Conservation (phyloP, 2,329 filamentous ascomycete species). For the Cadophora malorum region DNA sequence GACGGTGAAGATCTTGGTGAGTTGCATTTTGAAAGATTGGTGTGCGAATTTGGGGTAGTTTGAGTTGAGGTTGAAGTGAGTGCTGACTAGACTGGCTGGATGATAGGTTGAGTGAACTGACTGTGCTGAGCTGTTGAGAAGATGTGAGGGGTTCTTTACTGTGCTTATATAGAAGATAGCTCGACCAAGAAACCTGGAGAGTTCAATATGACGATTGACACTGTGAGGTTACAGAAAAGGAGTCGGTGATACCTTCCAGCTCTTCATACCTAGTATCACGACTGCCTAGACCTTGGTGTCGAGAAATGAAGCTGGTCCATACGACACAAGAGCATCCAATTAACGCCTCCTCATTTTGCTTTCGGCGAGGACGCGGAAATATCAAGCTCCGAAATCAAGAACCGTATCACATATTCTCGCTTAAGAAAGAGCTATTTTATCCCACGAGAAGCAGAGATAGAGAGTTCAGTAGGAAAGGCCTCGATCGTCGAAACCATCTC, state of each 20-base stretch:
- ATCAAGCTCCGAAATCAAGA: slow-evolving; percentile 7
- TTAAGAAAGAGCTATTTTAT: slow-evolving; percentile 8
- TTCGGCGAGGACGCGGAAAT: slow-evolving; percentile 8
- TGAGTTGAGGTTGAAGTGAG: slow-evolving; percentile 12
- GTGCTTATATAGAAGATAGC: slow-evolving; percentile 20
- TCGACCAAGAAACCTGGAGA: not conserved
- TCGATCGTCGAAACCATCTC: not conserved
- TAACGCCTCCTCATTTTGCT: slow-evolving; percentile 1
- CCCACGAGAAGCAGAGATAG: slow-evolving; percentile 2
- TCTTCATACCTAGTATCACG: slow-evolving; percentile 8
- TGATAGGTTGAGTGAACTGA: slow-evolving; percentile 2
- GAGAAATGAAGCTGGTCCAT: not conserved
- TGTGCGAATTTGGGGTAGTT: not conserved
- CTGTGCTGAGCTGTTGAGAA: slow-evolving; percentile 20
- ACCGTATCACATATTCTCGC: slow-evolving; percentile 11
- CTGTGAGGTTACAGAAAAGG: not conserved
- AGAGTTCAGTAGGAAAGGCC: not conserved
- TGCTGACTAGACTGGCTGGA: slow-evolving; percentile 15
- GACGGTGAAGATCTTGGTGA: slow-evolving; percentile 33
- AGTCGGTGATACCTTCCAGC: slow-evolving; percentile 4
- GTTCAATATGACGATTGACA: not conserved
- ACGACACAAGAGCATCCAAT: slow-evolving; percentile 13
- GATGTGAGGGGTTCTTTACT: not conserved
- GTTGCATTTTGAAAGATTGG: slow-evolving; percentile 40
- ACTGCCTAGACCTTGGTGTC: not conserved